phyloP scores from a whole-genome alignment of 78 protist genomes.

The Capsaspora owczarzaki region DNA sequence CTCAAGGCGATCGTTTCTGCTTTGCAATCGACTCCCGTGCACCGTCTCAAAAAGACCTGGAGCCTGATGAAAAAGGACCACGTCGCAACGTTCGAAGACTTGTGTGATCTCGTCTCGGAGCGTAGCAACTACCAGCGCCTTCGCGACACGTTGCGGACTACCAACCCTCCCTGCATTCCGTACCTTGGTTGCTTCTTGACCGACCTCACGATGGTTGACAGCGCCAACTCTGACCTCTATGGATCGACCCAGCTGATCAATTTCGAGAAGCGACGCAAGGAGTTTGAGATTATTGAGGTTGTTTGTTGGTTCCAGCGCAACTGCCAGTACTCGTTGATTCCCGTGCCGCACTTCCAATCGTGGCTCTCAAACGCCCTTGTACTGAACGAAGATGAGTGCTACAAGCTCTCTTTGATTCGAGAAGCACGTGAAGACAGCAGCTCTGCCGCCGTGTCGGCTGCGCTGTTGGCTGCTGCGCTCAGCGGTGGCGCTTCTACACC shows the following conservation, averaged over 20 bases:
- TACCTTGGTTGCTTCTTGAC: neutral
- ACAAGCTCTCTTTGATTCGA: too few relatives aligned
- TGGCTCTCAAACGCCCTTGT: neutral
- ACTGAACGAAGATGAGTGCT: neutral
- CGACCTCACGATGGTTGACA: neutral
- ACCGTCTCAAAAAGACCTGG: neutral
- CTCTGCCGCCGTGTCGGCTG: too few relatives aligned
- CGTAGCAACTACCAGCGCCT: neutral
- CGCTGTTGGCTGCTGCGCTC: too few relatives aligned
- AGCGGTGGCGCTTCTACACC: too few relatives aligned
- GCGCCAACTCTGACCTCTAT: neutral
- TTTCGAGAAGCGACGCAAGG: conserved; percentile 8
- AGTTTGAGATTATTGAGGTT: neutral
- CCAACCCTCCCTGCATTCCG: neutral
- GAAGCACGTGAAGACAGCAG: too few relatives aligned
- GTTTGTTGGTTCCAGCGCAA: neutral
- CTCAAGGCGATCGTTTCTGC: neutral
- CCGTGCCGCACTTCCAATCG: neutral
- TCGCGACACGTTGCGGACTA: neutral
- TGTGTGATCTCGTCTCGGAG: neutral
- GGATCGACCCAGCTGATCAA: neutral
- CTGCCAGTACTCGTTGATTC: neutral
- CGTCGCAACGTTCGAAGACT: neutral
- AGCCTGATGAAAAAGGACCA: neutral
- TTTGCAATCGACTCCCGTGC: neutral